These are phyloP conservation scores for Peronospora farinosa DNA, from an alignment of 352 stramenopile species.

Conservation along the genomic window DNA sequence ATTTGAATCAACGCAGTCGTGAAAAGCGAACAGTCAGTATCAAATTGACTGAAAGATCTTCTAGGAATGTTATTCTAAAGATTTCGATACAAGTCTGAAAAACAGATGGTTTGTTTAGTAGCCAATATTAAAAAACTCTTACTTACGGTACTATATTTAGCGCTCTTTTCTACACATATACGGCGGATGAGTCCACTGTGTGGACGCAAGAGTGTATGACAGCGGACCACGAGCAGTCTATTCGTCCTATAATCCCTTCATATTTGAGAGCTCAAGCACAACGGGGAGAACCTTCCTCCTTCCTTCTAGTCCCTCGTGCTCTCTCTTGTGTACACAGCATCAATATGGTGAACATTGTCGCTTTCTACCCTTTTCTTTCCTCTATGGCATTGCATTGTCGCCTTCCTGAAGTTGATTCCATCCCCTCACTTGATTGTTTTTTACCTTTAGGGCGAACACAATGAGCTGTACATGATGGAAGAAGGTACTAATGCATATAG, in stretches of 20 bases:
- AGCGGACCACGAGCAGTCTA: constrained; percentile 13
- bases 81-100: no score
- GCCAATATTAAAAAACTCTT: no score
- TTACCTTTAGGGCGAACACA: constrained; percentile 33
- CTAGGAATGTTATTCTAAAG: no score
- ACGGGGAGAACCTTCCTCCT: constrained; percentile 2
- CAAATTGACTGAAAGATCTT: no score
- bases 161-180: constrained; percentile 8
- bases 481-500: constrained; percentile 27
- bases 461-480: constrained; percentile 41
- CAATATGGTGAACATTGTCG: constrained; percentile 16
- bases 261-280: constrained; percentile 20
- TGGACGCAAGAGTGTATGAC: constrained; percentile 18
- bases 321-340: constrained; percentile 2
- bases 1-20: no score
- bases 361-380: not conserved
- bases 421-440: not conserved
- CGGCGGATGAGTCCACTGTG: constrained; percentile 5
- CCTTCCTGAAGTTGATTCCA: not conserved
- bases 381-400: not conserved
- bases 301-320: not conserved
- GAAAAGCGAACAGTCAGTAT: no score
- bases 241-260: constrained; percentile 17
- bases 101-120: no score
- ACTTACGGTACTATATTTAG: no score